These are phyloP conservation scores for Alnus glutinosa DNA, from an alignment of 306 rosid genomes.

Conservation along the genomic window DNA sequence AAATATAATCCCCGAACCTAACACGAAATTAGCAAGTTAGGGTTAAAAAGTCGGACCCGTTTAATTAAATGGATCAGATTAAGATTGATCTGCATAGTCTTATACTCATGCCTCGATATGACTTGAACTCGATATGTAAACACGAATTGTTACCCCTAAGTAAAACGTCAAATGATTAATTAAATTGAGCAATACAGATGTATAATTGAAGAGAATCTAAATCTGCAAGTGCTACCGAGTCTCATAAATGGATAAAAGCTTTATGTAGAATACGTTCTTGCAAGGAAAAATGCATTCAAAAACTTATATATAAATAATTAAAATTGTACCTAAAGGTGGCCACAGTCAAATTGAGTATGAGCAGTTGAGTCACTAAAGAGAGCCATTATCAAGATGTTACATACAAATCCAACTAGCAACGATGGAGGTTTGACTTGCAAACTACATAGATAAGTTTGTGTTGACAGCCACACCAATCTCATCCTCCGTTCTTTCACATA, in stretches of 20 bases:
- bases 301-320: not conserved
- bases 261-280: too few species aligned
- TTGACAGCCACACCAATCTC: slow-evolving; percentile 32
- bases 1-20: too few species aligned
- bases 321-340: not conserved
- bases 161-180: not conserved
- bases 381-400: not conserved
- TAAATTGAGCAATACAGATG: not conserved
- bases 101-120: too few species aligned
- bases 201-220: not conserved
- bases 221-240: not conserved
- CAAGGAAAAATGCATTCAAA: not conserved
- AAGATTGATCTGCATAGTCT: too few species aligned
- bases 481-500: slow-evolving; percentile 36
- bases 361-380: slow-evolving; percentile 16
- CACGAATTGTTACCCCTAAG: not conserved
- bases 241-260: not conserved
- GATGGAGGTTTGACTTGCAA: slow-evolving; percentile 1
- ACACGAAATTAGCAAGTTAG: too few species aligned
- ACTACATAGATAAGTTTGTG: slow-evolving; percentile 25
- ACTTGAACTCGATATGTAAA: too few species aligned
- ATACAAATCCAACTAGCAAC: slow-evolving; percentile 1
- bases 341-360: slow-evolving; percentile 29
- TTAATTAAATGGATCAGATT: too few species aligned
- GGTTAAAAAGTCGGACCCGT: too few species aligned